phyloP scores from a whole-genome alignment of 257 asterid genomes.

The Plantago ovata region DNA sequence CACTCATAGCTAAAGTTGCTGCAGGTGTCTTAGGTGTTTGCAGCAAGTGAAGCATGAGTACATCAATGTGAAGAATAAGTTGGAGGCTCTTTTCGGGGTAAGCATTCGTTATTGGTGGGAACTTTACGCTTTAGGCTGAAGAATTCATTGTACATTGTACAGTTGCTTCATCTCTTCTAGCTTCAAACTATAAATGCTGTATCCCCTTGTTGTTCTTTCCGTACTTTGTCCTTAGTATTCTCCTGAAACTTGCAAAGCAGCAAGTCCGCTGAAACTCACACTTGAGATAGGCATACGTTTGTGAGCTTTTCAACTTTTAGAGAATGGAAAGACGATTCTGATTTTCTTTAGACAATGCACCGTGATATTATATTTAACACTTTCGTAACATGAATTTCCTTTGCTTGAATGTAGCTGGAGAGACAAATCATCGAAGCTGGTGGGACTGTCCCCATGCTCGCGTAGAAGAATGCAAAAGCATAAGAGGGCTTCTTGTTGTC shows the following conservation, averaged over 20 bases:
- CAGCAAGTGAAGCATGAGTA: conserved; percentile 64
- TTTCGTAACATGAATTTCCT: too few relatives aligned
- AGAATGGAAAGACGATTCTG: too few relatives aligned
- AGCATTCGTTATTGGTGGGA: background rate
- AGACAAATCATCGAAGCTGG: conserved; percentile 78
- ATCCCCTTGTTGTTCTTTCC: background rate
- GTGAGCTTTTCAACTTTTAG: too few relatives aligned
- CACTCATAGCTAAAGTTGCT: background rate
- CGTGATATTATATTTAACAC: too few relatives aligned
- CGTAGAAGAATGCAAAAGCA: conserved; percentile 15
- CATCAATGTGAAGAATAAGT: conserved; percentile 61
- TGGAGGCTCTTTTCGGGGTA: conserved; percentile 72
- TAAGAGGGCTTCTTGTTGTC: background rate
- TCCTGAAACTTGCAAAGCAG: background rate
- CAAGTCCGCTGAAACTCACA: too few relatives aligned
- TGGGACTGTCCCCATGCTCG: conserved; percentile 51
- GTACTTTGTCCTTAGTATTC: background rate
- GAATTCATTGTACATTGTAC: background rate
- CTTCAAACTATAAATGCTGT: background rate
- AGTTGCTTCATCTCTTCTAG: background rate
- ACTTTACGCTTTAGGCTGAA: background rate
- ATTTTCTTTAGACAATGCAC: too few relatives aligned
- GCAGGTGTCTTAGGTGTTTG: conserved; percentile 71
- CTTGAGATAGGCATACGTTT: too few relatives aligned
- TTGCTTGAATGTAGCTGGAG: conserved; percentile 56